Evolutionary conservation across 108 stramenopile genomes (phyloP).

Genomic region (Nannochloropsis oceanica): DNA sequence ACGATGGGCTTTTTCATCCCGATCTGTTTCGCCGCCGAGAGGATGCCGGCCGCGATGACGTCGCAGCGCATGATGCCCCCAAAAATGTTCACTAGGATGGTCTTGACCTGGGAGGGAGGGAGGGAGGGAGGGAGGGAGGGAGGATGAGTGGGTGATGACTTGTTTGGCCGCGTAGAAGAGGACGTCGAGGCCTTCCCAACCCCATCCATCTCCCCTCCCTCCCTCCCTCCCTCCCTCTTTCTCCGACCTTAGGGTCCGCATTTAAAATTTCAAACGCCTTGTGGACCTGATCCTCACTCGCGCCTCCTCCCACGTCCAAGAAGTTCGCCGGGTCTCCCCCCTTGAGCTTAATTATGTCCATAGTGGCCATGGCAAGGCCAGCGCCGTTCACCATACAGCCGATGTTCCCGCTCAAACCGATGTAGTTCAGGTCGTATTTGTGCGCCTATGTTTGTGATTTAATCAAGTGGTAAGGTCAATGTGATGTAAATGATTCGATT

Average conservation of each 20-base stretch:
- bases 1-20: constrained; percentile 69
- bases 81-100: constrained; percentile 88
- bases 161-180: background rate
- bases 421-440: constrained; percentile 77
- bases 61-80: constrained; percentile 93
- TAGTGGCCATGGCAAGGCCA: constrained; percentile 85
- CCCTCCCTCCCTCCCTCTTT: background rate
- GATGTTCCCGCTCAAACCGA: constrained; percentile 86
- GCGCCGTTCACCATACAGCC: constrained; percentile 98
- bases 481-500: too few species aligned
- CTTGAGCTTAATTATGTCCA: constrained; percentile 85
- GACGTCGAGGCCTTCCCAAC: background rate
- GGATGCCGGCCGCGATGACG: constrained; percentile 74
- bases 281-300: constrained; percentile 42
- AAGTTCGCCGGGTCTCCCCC: constrained; percentile 89
- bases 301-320: constrained; percentile 80
- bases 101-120: constrained; percentile 41
- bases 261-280: constrained; percentile 40
- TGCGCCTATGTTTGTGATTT: constrained; percentile 39
- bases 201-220: background rate
- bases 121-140: background rate
- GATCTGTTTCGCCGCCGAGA: constrained; percentile 61
- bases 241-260: constrained; percentile 19
- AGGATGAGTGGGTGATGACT: background rate
- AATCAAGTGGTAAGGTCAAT: background rate